Evolutionary conservation across 441 rosid species (phyloP).

Genomic region (Rhodomyrtus psidioides): DNA sequence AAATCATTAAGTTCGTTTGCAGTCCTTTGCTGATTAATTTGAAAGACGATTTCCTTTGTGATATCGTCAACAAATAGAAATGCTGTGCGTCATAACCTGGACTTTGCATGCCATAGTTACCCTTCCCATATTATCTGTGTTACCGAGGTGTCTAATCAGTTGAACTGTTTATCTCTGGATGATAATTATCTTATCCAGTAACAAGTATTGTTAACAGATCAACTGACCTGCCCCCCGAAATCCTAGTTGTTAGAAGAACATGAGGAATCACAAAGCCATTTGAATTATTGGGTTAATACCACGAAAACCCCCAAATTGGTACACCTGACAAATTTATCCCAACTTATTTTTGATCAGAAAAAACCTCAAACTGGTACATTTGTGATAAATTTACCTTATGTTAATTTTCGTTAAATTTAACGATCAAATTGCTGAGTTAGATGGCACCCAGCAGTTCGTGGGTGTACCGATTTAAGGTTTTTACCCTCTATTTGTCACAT

Average conservation of each 20-base stretch:
- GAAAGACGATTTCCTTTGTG: not conserved
- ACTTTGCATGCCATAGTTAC: not conserved
- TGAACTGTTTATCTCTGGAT: not conserved
- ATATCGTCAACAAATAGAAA: not conserved
- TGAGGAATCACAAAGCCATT: not conserved
- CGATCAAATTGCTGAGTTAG: too few relatives aligned
- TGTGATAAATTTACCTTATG: too few relatives aligned
- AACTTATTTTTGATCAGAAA: too few relatives aligned
- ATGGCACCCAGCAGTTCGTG: too few relatives aligned
- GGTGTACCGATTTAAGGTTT: too few relatives aligned
- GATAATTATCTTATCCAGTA: not conserved
- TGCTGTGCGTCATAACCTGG: not conserved
- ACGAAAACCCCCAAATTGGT: too few relatives aligned
- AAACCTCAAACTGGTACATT: too few relatives aligned
- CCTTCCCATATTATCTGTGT: not conserved
- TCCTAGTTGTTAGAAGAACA: not conserved
- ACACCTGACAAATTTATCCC: too few relatives aligned
- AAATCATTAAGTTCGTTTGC: not conserved
- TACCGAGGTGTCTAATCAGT: not conserved
- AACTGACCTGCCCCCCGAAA: not conserved
- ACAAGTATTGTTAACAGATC: not conserved
- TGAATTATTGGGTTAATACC: too few relatives aligned
- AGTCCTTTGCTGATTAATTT: not conserved
- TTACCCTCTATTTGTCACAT: too few relatives aligned
- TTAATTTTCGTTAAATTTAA: too few relatives aligned